These are phyloP conservation scores for Ceraceosorus guamensis DNA, from an alignment of 1,284 basidiomycete genomes.

Conservation along the genomic window DNA sequence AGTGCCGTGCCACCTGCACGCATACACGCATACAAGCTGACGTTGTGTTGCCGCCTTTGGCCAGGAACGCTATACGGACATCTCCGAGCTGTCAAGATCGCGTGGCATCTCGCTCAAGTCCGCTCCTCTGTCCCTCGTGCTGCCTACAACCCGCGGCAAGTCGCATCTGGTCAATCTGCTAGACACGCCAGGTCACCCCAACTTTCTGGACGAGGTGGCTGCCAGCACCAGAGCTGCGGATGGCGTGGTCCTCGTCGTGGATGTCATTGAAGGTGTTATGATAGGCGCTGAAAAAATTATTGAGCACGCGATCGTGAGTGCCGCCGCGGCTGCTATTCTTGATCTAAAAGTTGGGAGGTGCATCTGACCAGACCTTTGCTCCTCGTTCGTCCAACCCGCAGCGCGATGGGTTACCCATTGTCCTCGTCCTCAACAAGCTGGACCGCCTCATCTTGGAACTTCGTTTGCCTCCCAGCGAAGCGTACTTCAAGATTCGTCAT, in stretches of 20 bases:
- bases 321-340: background rate
- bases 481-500: slow-evolving; percentile 98
- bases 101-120: slow-evolving; percentile 93
- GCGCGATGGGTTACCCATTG: slow-evolving; percentile 67
- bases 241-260: slow-evolving; percentile 74
- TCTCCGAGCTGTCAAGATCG: slow-evolving; percentile 77
- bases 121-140: slow-evolving; percentile 85
- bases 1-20: background rate
- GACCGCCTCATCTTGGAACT: slow-evolving; percentile 94
- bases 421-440: slow-evolving; percentile 93
- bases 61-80: slow-evolving; percentile 87
- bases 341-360: too few species aligned
- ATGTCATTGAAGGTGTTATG: slow-evolving; percentile 47
- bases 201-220: slow-evolving; percentile 90
- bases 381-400: background rate
- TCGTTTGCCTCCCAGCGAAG: slow-evolving; percentile 87
- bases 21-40: background rate
- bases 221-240: slow-evolving; percentile 80
- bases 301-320: slow-evolving; percentile 23
- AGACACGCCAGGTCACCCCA: slow-evolving; percentile 96
- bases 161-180: slow-evolving; percentile 87
- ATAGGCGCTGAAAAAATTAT: slow-evolving; percentile 36
- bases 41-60: background rate
- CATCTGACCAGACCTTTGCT: too few species aligned
- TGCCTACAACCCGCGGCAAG: slow-evolving; percentile 81